Percentiles rank a stretch among this genome's conserved stretches.
Conservation (phyloP, 1,284 basidiomycete species). For the Rhodotorula mucilaginosa region DNA sequence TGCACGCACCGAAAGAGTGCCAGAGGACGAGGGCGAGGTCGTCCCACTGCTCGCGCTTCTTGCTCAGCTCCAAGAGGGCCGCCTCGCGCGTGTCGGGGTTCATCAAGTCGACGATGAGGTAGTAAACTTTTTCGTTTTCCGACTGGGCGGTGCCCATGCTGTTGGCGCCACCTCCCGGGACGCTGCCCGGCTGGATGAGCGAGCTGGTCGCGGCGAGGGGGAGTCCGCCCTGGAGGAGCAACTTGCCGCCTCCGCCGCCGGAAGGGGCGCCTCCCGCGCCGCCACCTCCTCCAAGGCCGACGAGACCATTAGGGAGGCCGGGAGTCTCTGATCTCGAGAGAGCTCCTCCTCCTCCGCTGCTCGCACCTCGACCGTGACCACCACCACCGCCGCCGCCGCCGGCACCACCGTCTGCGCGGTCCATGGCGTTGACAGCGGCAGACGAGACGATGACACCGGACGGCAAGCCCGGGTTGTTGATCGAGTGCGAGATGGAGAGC, state of each 20-base stretch:
- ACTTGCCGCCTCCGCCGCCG: conserved; percentile 30
- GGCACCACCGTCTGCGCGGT: conserved; percentile 3
- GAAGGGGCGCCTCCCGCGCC: background rate
- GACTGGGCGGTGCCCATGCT: conserved; percentile 17
- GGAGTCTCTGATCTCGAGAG: conserved; percentile 32
- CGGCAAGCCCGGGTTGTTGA: conserved; percentile 52
- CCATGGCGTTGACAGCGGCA: conserved; percentile 36
- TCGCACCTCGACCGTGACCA: conserved; percentile 8
- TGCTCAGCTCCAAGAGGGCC: conserved; percentile 91
- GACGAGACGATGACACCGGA: conserved; percentile 38
- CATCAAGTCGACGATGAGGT: conserved; percentile 75
- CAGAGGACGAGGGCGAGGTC: conserved; percentile 96
- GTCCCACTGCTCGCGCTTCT: conserved; percentile 98
- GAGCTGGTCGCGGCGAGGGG: conserved; percentile 25
- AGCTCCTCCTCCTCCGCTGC: conserved; percentile 1
- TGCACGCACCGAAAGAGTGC: conserved; percentile 88
- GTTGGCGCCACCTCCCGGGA: conserved; percentile 21
- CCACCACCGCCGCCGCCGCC: conserved; percentile 13
- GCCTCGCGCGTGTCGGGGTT: conserved; percentile 76
- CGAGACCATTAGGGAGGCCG: conserved; percentile 16
- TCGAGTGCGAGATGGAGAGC: conserved; percentile 47
- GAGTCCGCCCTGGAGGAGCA: conserved; percentile 26
- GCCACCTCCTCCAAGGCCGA: background rate
- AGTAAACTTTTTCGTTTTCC: conserved; percentile 81
- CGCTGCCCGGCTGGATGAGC: conserved; percentile 39